Evolutionary conservation across 495 filamentous ascomycete genomes (phyloP).

Genomic region (Oidiodendron maius): DNA sequence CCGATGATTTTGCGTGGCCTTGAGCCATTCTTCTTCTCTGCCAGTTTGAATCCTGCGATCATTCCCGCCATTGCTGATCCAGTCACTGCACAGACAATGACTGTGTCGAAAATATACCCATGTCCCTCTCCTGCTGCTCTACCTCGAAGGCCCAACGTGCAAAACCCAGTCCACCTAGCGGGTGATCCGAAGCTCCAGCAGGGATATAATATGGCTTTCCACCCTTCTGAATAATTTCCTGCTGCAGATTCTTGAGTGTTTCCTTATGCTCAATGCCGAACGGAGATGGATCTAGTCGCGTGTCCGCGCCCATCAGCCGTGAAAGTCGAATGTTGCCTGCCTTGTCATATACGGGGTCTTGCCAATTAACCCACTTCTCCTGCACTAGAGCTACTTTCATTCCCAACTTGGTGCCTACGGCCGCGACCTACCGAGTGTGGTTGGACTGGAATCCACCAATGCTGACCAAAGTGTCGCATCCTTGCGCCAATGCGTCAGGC

Average conservation of each 20-base stretch:
- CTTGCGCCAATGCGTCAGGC: conserved; percentile 41
- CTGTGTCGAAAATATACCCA: conserved; percentile 53
- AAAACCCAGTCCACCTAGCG: conserved; percentile 58
- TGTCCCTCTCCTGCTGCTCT: conserved; percentile 45
- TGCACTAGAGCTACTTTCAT: conserved; percentile 43
- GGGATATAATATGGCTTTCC: conserved; percentile 59
- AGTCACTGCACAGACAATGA: conserved; percentile 58
- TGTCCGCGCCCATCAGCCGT: conserved; percentile 54
- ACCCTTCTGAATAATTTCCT: conserved; percentile 37
- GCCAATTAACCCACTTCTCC: conserved; percentile 58
- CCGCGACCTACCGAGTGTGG: conserved; percentile 59
- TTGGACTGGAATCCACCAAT: conserved; percentile 63
- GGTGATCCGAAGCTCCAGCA: conserved; percentile 58
- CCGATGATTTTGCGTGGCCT: conserved; percentile 46
- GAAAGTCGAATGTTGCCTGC: conserved; percentile 61
- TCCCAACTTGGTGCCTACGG: conserved; percentile 44
- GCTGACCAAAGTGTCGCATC: conserved; percentile 49
- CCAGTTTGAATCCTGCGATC: conserved; percentile 57
- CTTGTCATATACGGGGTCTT: conserved; percentile 41
- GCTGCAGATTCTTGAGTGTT: conserved; percentile 38
- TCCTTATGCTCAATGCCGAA: conserved; percentile 59
- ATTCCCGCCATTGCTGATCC: conserved; percentile 58
- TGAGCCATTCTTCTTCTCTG: conserved; percentile 36
- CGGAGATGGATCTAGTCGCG: conserved; percentile 39
- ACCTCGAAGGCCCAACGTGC: conserved; percentile 61